phyloP scores from a whole-genome alignment of 192 early-diverging fungal species.

The Entomortierella chlamydospora region DNA sequence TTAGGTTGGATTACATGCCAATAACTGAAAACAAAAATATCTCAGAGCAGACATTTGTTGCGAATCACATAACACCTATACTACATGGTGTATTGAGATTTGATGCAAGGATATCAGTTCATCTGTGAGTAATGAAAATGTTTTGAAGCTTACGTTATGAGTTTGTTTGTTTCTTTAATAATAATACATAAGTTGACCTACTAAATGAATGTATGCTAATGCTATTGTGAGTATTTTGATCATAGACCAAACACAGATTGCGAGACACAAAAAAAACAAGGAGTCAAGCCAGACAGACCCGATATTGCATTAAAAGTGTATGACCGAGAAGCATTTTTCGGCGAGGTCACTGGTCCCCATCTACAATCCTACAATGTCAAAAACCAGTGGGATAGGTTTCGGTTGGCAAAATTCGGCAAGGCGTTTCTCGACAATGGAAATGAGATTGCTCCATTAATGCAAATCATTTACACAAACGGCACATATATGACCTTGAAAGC shows the following conservation, averaged over 20 bases:
- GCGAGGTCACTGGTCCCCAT: conserved; percentile 16
- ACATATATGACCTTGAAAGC: conserved; percentile 23
- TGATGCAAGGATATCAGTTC: no score
- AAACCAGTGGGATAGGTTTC: conserved; percentile 19
- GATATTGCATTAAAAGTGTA: conserved; percentile 19
- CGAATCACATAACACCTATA: no score
- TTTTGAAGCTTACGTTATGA: no score
- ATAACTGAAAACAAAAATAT: no score
- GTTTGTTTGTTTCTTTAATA: no score
- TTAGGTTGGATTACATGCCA: no score
- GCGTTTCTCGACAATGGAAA: conserved; percentile 20
- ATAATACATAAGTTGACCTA: no score
- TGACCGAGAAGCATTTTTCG: conserved; percentile 7
- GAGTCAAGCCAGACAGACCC: conserved; percentile 24
- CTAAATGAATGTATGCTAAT: no score
- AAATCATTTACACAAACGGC: conserved; percentile 17
- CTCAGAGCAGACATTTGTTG: no score
- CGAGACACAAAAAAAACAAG: conserved; percentile 24
- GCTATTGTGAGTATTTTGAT: no score
- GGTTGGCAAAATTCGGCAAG: conserved; percentile 16
- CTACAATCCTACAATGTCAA: conserved; percentile 7
- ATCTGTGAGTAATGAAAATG: no score
- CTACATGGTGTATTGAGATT: no score
- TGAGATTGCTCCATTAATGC: conserved; percentile 18
- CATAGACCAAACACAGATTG: conserved; percentile 18